Conservation (phyloP, 179 eudicot genomes). For the Carnegiea gigantea region DNA sequence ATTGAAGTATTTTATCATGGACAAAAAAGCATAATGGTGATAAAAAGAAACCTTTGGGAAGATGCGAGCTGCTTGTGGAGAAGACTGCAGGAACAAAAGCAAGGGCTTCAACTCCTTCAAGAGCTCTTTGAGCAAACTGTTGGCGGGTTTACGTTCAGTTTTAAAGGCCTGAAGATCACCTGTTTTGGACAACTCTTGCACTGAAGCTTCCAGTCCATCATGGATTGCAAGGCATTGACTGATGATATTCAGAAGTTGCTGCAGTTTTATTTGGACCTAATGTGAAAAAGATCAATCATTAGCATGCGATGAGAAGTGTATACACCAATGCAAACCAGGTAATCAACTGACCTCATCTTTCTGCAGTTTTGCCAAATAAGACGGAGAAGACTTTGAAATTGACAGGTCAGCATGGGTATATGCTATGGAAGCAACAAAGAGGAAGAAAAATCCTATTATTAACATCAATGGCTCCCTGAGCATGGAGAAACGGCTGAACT, state of each 20-base stretch:
- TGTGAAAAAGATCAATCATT: conserved; percentile 6
- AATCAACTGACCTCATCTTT: conserved; percentile 82
- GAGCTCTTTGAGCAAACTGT: conserved; percentile 69
- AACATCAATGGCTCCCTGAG: conserved; percentile 91
- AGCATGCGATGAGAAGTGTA: conserved; percentile 1
- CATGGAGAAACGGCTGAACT: conserved; percentile 76
- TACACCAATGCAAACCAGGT: background rate
- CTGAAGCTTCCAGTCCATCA: conserved; percentile 80
- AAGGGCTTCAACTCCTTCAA: conserved; percentile 83
- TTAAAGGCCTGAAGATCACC: conserved; percentile 91
- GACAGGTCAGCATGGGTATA: conserved; percentile 89
- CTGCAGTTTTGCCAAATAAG: conserved; percentile 88
- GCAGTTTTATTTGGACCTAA: conserved; percentile 76
- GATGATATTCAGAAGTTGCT: conserved; percentile 66
- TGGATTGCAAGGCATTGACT: conserved; percentile 56
- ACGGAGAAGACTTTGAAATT: conserved; percentile 89
- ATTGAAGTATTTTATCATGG: background rate
- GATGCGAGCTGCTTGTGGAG: conserved; percentile 71
- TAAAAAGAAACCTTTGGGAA: conserved; percentile 62
- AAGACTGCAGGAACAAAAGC: conserved; percentile 74
- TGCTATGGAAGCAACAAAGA: conserved; percentile 76
- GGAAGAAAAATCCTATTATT: conserved; percentile 81
- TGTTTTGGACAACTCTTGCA: conserved; percentile 82
- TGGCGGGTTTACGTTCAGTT: conserved; percentile 76
- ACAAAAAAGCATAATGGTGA: background rate